These are phyloP conservation scores for Sugiyamaella pinicola DNA, from an alignment of 1,139 yeast genomes.

Conservation along the genomic window DNA sequence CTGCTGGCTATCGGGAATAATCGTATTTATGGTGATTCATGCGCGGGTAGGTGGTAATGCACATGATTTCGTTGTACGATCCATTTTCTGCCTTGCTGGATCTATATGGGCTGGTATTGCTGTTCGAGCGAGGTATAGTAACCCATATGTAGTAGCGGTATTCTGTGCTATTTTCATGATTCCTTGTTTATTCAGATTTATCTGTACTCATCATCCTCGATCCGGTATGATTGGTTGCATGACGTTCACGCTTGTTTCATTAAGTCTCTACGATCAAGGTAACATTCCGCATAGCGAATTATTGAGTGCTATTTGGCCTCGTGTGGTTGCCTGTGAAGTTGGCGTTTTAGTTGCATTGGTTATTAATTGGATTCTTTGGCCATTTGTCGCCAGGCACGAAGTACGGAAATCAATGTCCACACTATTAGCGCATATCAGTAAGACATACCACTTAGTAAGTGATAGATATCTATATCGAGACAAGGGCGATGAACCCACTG, in stretches of 20 bases:
- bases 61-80: constrained; percentile 43
- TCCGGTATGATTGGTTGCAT: constrained; percentile 48
- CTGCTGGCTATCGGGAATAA: constrained; percentile 49
- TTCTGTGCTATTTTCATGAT: constrained; percentile 45
- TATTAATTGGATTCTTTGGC: constrained; percentile 53
- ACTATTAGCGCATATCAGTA: constrained; percentile 47
- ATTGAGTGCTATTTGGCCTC: constrained; percentile 44
- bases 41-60: constrained; percentile 51
- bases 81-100: constrained; percentile 45
- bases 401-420: constrained; percentile 47
- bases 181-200: constrained; percentile 43
- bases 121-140: constrained; percentile 44
- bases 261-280: constrained; percentile 36
- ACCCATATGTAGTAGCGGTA: constrained; percentile 47
- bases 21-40: constrained; percentile 46
- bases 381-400: constrained; percentile 51
- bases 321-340: constrained; percentile 46
- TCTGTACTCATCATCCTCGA: constrained; percentile 43
- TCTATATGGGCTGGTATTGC: constrained; percentile 53
- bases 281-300: constrained; percentile 22
- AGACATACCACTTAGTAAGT: constrained; percentile 51
- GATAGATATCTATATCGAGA: constrained; percentile 54
- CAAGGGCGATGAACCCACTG: constrained; percentile 50
- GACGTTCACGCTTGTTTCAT: constrained; percentile 47
- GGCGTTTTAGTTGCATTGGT: constrained; percentile 46